Evolutionary conservation across 495 filamentous ascomycete genomes (phyloP).

Genomic region (Jackrogersella multiformis): DNA sequence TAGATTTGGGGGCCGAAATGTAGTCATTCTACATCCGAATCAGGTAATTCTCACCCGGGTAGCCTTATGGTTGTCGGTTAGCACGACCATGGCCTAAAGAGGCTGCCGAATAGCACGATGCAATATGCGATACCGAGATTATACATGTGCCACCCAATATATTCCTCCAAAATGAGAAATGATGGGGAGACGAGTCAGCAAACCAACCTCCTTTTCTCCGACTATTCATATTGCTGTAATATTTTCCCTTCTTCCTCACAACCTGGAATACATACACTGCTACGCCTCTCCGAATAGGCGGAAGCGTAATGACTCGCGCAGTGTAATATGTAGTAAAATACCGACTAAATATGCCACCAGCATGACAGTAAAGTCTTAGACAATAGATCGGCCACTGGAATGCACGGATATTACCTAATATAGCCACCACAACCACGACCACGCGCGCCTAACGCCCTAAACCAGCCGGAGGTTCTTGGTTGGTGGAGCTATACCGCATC

Average conservation of each 20-base stretch:
- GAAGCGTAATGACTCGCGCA: too few relatives aligned
- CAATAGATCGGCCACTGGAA: too few relatives aligned
- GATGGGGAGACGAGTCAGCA: constrained; percentile 2
- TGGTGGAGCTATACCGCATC: constrained; percentile 1
- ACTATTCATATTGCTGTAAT: background rate
- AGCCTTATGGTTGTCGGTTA: constrained; percentile 16
- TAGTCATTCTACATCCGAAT: constrained; percentile 3
- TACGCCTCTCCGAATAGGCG: too few relatives aligned
- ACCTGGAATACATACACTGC: too few relatives aligned
- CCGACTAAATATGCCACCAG: too few relatives aligned
- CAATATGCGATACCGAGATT: constrained; percentile 1
- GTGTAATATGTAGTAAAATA: too few relatives aligned
- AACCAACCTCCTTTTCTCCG: background rate
- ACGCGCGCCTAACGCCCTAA: constrained; percentile 11
- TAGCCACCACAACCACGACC: constrained; percentile 4
- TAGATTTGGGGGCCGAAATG: background rate
- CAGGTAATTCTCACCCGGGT: constrained; percentile 16
- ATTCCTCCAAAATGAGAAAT: background rate
- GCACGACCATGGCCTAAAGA: background rate
- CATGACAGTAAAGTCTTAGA: too few relatives aligned
- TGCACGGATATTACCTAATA: constrained; percentile 18
- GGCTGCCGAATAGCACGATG: background rate
- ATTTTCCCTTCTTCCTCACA: background rate
- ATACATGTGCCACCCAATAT: background rate
- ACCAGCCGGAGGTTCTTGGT: background rate